phyloP scores from a whole-genome alignment of 1,139 yeast genomes.

The Candida freyschussii region DNA sequence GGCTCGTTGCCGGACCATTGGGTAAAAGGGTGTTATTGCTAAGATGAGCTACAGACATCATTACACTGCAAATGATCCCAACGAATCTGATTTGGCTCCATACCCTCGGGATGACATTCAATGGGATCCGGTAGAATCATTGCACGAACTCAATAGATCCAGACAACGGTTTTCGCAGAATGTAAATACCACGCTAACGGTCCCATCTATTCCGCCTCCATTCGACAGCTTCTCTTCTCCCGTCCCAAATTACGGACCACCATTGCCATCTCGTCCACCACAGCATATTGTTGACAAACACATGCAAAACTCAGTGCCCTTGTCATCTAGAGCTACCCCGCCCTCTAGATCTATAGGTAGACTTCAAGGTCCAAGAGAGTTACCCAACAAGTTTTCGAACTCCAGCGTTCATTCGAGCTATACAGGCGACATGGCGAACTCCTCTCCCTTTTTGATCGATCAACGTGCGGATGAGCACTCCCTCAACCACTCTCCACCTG shows the following conservation, averaged over 20 bases:
- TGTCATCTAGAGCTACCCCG: slow-evolving; percentile 1
- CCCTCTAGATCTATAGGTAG: slow-evolving; percentile 7
- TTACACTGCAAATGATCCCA: too few relatives aligned
- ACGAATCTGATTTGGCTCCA: too few relatives aligned
- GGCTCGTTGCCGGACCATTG: too few relatives aligned
- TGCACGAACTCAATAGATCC: slow-evolving; percentile 18
- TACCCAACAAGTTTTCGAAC: slow-evolving; percentile 17
- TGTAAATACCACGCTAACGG: not conserved
- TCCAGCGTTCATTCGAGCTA: slow-evolving; percentile 8
- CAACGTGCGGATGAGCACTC: too few relatives aligned
- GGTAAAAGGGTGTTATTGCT: too few relatives aligned
- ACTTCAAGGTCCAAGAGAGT: slow-evolving; percentile 20
- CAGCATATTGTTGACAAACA: slow-evolving; percentile 20
- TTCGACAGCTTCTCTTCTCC: slow-evolving; percentile 1
- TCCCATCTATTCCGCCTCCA: slow-evolving; percentile 2
- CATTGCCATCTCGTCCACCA: slow-evolving; percentile 22
- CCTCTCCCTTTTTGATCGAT: too few relatives aligned
- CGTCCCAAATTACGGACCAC: slow-evolving; percentile 13
- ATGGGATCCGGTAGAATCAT: slow-evolving; percentile 21
- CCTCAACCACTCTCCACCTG: too few relatives aligned
- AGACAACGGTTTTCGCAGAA: slow-evolving; percentile 5
- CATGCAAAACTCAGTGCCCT: slow-evolving; percentile 3
- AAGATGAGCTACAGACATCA: too few relatives aligned
- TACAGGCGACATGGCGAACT: slow-evolving; percentile 1
- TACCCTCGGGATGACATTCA: slow-evolving; percentile 10